Conservation (phyloP, 2,329 filamentous ascomycete species). For the Parascedosporium putredinis region DNA sequence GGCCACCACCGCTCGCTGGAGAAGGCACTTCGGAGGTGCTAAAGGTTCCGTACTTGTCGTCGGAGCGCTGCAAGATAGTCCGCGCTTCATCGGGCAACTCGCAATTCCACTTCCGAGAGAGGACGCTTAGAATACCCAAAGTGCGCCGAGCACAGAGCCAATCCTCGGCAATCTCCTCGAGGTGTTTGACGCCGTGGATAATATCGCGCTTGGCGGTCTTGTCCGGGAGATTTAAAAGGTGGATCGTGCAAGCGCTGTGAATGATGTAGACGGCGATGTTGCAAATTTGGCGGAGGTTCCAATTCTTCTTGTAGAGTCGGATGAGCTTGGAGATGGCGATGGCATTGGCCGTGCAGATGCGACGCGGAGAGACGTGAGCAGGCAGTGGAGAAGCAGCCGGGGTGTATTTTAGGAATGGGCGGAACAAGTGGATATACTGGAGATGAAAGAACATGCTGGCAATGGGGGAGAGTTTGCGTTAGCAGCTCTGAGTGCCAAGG, state of each 20-base stretch:
- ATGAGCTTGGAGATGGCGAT: constrained; percentile 88
- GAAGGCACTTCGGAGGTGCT: constrained; percentile 51
- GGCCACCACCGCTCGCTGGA: constrained; percentile 19
- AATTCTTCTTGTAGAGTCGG: constrained; percentile 83
- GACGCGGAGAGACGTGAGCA: constrained; percentile 76
- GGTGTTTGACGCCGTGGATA: constrained; percentile 77
- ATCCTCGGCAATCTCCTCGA: constrained; percentile 91
- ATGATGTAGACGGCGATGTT: constrained; percentile 95
- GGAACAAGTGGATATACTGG: constrained; percentile 89
- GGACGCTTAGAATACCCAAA: constrained; percentile 71
- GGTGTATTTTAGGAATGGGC: constrained; percentile 86
- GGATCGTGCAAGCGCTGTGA: constrained; percentile 89
- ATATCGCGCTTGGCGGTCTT: constrained; percentile 86
- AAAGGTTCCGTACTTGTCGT: constrained; percentile 69
- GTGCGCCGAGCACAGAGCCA: constrained; percentile 87
- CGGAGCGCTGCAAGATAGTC: constrained; percentile 63
- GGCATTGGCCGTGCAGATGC: constrained; percentile 83
- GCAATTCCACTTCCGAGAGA: constrained; percentile 83
- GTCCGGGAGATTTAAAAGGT: constrained; percentile 84
- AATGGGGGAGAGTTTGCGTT: background rate
- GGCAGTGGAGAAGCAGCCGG: constrained; percentile 74
- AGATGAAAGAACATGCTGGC: constrained; percentile 93
- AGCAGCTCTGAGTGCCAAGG: too few relatives aligned
- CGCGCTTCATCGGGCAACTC: constrained; percentile 76
- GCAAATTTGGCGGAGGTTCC: constrained; percentile 85